These are phyloP conservation scores for Biscogniauxia marginata DNA, from an alignment of 2,329 filamentous ascomycete species.

Conservation along the genomic window DNA sequence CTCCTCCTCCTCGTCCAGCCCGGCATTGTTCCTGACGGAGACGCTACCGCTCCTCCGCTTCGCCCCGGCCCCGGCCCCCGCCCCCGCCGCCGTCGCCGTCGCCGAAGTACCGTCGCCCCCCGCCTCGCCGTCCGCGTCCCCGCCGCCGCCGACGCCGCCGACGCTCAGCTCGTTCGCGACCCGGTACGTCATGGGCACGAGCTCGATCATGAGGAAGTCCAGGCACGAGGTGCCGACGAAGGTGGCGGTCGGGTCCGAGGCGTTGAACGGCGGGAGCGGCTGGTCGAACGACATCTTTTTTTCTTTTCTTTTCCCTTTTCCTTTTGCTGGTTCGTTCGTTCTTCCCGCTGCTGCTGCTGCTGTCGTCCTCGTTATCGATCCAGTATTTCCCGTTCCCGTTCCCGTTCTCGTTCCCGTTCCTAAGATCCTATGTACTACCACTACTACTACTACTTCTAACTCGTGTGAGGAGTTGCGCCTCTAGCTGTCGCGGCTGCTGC, in stretches of 20 bases:
- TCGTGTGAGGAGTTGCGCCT: too few species aligned
- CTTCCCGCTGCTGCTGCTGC: neutral
- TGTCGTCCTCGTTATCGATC: neutral
- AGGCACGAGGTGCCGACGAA: slow-evolving; percentile 83
- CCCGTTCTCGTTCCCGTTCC: too few species aligned
- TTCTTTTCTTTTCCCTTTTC: neutral
- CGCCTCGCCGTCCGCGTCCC: neutral
- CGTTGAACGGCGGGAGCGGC: slow-evolving; percentile 66
- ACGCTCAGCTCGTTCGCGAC: slow-evolving; percentile 71
- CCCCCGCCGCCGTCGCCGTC: neutral
- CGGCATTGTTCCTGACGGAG: slow-evolving; percentile 1
- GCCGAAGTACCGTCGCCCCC: neutral
- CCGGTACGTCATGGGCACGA: slow-evolving; percentile 90
- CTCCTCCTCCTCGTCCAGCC: slow-evolving; percentile 73
- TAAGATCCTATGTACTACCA: too few species aligned
- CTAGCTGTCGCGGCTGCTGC: neutral
- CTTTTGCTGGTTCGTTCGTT: neutral
- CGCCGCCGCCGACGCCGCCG: slow-evolving; percentile 21
- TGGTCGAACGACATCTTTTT: slow-evolving; percentile 71
- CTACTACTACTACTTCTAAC: too few species aligned
- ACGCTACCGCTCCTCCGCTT: slow-evolving; percentile 11
- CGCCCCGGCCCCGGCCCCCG: too few species aligned
- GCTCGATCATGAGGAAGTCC: slow-evolving; percentile 93
- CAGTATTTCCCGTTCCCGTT: too few species aligned
- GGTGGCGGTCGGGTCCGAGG: slow-evolving; percentile 70